Evolutionary conservation across 202 grass and related monocot genomes (phyloP).

Genomic region (Elaeis oleifera): DNA sequence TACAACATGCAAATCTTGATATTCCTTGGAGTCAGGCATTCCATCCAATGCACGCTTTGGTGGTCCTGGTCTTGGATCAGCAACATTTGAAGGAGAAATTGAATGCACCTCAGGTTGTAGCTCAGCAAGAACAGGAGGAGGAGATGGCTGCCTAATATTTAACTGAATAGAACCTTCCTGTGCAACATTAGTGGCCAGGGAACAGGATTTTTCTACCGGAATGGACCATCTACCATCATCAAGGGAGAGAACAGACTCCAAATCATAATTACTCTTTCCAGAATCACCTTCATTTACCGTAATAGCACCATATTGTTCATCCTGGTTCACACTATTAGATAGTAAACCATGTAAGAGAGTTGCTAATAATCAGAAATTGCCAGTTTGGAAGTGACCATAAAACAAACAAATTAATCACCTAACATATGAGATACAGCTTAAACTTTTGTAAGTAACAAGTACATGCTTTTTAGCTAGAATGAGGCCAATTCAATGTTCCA

Average conservation of each 20-base stretch:
- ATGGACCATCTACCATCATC: slow-evolving; percentile 89
- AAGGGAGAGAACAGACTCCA: slow-evolving; percentile 88
- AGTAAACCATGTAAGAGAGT: slow-evolving; percentile 31
- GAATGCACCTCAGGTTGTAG: slow-evolving; percentile 43
- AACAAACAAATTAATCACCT: too few relatives aligned
- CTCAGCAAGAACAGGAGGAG: slow-evolving; percentile 78
- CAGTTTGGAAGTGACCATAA: too few relatives aligned
- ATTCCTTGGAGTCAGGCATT: slow-evolving; percentile 34
- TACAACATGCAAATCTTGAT: slow-evolving; percentile 96
- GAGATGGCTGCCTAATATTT: slow-evolving; percentile 80
- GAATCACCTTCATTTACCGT: slow-evolving; percentile 25
- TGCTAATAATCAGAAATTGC: too few relatives aligned
- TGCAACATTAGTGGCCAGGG: slow-evolving; percentile 32
- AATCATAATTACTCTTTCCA: slow-evolving; percentile 56
- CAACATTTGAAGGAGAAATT: slow-evolving; percentile 77
- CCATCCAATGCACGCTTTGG: background rate
- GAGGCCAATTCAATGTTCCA: background rate
- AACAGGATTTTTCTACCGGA: slow-evolving; percentile 37
- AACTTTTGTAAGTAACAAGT: too few relatives aligned
- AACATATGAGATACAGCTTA: too few relatives aligned
- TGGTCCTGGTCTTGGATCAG: slow-evolving; percentile 82
- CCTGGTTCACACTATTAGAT: slow-evolving; percentile 47
- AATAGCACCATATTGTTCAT: slow-evolving; percentile 35
- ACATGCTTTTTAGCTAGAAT: too few relatives aligned
- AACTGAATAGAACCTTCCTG: slow-evolving; percentile 58